Evolutionary conservation across 83 land plant genomes (phyloP), one percentile per base, ranked within the genome.

Genomic region (Picea engelmannii): DNA sequence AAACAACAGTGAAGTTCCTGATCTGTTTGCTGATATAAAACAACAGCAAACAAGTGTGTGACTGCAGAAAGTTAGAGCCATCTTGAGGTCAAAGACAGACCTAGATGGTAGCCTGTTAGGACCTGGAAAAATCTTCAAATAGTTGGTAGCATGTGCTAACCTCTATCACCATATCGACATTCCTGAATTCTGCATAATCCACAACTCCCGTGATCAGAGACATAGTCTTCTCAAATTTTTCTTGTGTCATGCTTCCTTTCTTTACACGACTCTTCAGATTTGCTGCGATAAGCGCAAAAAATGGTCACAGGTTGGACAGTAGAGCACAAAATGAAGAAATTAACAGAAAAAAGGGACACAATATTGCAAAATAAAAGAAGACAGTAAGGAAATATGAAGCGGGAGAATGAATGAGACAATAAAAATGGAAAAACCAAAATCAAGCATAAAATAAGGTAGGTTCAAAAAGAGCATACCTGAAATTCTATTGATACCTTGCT

Each of bases 141-240:
- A 11, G 15, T 12, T 55, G 58, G 24, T 75, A 71, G 38, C 24
- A 79, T 80, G 63, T 67, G 42, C 84, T 42, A 47, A 96, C 99
- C 99, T 97, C 99, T 62, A 97, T 94, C 80, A 97, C 97, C 91
- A 97, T 90, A 87, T 96, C 99, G 21, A 94, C 93, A 84, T 91
- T 77, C 35, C 81, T 84, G 79, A 96, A 97, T 13, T 92, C 95
- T 60, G 88, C 81, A 76, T 97, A 97, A 78, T 96, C 97, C 64
- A 94, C 49, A 20, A 83, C 88, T 49, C 96, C 96, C 81, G 88
- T 94, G 40, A 97, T 87, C 80, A 94, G 84, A 63, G 89, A 83
- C 15, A 97, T 69, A 35, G 92, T 83, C 55, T 93, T 91, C 6
- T 84, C 79, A 44, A 93, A 84, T 80, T 92, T 95, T 23, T 91